Evolutionary conservation across 768 basidiomycete species (phyloP), one percentile per base, ranked within the genome.

Genomic region (Boletellus emodensis): DNA sequence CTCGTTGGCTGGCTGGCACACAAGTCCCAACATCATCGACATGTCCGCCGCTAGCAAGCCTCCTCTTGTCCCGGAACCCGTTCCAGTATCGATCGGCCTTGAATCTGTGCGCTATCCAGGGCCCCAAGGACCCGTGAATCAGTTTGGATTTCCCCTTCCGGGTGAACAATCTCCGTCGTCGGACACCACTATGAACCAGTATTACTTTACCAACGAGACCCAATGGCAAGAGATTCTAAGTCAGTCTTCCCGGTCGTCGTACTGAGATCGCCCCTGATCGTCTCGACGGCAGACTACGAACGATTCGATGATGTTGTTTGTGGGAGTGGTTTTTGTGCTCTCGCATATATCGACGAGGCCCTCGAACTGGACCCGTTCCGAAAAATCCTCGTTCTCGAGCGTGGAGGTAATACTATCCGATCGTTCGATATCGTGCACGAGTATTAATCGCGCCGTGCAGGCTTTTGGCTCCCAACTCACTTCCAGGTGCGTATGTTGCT

Each of bases 371-470:
- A 59, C 17, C 58, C 58, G 11, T 33, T 34, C 38, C 36, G 58
- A 37, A 48, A 32, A 43, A 59, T 59, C n/a, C 57, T 59, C 35
- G 41, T 59, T 5, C 53, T 52, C 18, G 58, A 59, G 34, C 51
- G 58, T 22, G 47, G 58, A 26, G 46, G 53, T 46, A 41, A 18
- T 22, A 13, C 17, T 34, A 9, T 34, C 3, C 12, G 7, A 7
- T 6, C 6, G 7, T 35, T 2, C 2, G 1, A 15, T 35, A 4
- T 6, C 18, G 3, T 12, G 2, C 32, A 36, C 39, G 37, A 49
- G 17, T 11, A 28, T 28, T 28, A 30, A 15, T 28, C 15, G 6
- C 18, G n/a, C 1, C 8, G 5, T 2, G 30, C 30, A 54, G 53
- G 33, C 3, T 34, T 51, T 15, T 51, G 53, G 53, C 53, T 54